These are phyloP conservation scores for Asterochloris sp. DNA, from an alignment of 139 green algal species.

Conservation along the genomic window DNA sequence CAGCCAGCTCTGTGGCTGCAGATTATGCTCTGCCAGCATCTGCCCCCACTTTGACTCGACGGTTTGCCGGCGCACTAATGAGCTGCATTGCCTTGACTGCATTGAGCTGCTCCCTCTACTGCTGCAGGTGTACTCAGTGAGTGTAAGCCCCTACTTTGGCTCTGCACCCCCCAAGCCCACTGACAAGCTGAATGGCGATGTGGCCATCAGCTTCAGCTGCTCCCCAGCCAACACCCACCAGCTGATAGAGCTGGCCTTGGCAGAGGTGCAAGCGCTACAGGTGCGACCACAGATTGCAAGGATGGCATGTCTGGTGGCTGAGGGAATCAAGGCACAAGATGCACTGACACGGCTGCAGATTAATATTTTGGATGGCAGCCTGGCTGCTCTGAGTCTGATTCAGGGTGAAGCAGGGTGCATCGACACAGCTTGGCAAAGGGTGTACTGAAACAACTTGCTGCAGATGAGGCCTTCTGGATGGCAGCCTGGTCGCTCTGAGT, in stretches of 20 bases:
- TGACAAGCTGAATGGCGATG: slow-evolving; percentile 52
- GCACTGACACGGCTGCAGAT: neutral
- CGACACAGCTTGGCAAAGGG: too few relatives aligned
- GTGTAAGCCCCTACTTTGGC: slow-evolving; percentile 56
- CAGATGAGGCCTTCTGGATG: too few relatives aligned
- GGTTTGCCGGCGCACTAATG: too few relatives aligned
- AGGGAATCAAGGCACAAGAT: too few relatives aligned
- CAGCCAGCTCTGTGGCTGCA: neutral
- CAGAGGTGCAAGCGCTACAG: slow-evolving; percentile 41
- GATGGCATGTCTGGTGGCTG: too few relatives aligned
- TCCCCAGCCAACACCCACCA: slow-evolving; percentile 49
- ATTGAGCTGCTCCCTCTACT: neutral
- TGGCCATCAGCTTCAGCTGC: slow-evolving; percentile 80
- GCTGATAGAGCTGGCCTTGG: slow-evolving; percentile 60
- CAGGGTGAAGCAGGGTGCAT: too few relatives aligned
- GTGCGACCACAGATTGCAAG: neutral
- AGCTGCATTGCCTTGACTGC: neutral
- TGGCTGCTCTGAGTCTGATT: too few relatives aligned
- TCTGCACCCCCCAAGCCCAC: slow-evolving; percentile 44
- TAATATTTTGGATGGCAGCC: too few relatives aligned
- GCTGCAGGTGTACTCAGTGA: slow-evolving; percentile 51
- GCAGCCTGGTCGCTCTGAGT: too few relatives aligned
- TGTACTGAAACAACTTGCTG: too few relatives aligned
- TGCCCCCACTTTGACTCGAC: too few relatives aligned
- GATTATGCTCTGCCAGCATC: too few relatives aligned